Evolutionary conservation across 202 grass and related monocot species (phyloP).

Genomic region (Saccharum hybrid): DNA sequence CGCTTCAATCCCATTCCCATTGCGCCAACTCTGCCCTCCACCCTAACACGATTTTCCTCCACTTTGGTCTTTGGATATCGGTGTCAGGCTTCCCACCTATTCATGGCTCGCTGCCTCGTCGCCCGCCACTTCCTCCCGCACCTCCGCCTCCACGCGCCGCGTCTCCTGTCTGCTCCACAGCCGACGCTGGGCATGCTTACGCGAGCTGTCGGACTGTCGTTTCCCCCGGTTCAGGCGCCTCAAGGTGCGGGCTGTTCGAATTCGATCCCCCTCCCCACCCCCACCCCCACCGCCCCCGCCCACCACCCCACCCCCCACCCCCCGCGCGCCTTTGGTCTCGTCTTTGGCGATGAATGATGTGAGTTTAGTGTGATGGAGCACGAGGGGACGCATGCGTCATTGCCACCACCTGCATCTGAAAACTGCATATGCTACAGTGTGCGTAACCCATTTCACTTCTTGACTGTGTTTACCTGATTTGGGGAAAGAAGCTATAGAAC

Average conservation of each 20-base stretch:
- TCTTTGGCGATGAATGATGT: not conserved
- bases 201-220: not conserved
- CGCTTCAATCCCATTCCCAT: not conserved
- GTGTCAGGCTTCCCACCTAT: not conserved
- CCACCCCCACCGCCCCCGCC: too few species aligned
- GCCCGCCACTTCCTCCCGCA: constrained; percentile 36
- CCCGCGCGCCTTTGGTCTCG: not conserved
- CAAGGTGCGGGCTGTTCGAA: constrained; percentile 41
- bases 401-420: not conserved
- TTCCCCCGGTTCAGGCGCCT: not conserved
- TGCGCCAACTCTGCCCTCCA: not conserved
- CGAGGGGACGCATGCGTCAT: not conserved
- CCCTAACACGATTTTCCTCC: not conserved
- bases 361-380: not conserved
- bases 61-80: not conserved
- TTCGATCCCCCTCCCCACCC: not conserved
- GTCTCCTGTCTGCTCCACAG: not conserved
- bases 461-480: not conserved
- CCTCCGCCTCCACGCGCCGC: constrained; percentile 32
- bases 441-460: constrained; percentile 17
- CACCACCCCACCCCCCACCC: too few species aligned
- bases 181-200: not conserved
- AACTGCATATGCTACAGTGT: not conserved
- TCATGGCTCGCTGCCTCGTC: constrained; percentile 51
- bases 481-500: not conserved